Evolutionary conservation across 345 rosid species (phyloP), one percentile per base, ranked within the genome.

Genomic region (Citrus medica): DNA sequence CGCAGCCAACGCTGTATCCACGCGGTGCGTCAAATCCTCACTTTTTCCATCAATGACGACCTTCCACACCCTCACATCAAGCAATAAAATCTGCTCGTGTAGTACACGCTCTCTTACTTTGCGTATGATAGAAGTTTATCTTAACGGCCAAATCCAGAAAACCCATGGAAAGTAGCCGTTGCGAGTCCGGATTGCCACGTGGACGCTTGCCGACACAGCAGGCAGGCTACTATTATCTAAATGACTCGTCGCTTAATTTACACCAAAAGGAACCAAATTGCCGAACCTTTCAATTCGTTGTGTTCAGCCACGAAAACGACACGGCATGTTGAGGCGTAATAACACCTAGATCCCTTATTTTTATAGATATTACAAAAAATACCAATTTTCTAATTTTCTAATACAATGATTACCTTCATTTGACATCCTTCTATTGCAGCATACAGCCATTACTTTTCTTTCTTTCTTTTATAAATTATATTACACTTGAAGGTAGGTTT

Each of bases 131-230:
- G 37, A n/a, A 32, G 9, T 1, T 21, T 28, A 16, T 33, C 3
- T 4, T 13, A 21, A 4, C 7, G 7, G n/a, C 24, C 4, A 3
- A 65, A 7, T 33, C 27, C n/a, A 7, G 14, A 16, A 51, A 33
- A 4, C 33, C 38, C 46, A 38, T 2, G 40, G 17, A 71, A 71
- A 74, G 40, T 81, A 84, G 80, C 86, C 86, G 87, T 84, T 84
- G 53, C 12, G n/a, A 21, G 2, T 10, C 48, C 81, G 27, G 27
- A 25, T 1, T 17, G 38, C 83, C 83, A 81, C 81, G 69, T 79
- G 83, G 80, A 16, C 28, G 14, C 51, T 59, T 76, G 84, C 87
- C 84, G 84, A 82, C 84, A 64, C 0, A 4, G 19, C 10, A 4
- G 19, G 4, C 7, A 9, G 19, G 4, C 7, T 30, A 7, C 24